A percentile compares a stretch with the other conserved stretches of the same genome.
phyloP scores from a whole-genome alignment of 176 grass and related monocot species.

The Rhynchospora tenuis region DNA sequence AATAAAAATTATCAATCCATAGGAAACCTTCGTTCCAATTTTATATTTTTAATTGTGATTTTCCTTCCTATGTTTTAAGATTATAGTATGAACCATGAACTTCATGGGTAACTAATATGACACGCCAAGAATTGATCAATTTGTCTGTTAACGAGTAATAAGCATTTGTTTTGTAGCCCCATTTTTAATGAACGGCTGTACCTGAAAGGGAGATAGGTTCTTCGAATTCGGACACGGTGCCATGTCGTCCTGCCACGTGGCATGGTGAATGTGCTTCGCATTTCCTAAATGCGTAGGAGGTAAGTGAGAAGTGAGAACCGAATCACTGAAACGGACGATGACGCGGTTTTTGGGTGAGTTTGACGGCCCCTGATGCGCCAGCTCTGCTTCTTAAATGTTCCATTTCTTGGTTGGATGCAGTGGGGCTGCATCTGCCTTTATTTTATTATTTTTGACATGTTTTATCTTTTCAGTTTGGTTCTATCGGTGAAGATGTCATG shows the following conservation, averaged over 20 bases:
- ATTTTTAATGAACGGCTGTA: conserved; percentile 13
- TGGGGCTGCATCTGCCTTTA: neutral
- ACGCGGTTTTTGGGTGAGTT: neutral
- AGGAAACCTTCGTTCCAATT: neutral
- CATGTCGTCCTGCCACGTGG: neutral
- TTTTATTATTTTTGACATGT: neutral
- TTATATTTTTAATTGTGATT: no score
- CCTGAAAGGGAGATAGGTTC: neutral
- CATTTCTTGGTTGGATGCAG: neutral
- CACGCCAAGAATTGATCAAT: neutral
- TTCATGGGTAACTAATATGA: neutral
- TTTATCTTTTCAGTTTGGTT: neutral
- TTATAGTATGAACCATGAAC: neutral
- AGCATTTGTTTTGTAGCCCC: neutral
- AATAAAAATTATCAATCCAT: neutral
- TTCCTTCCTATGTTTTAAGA: neutral
- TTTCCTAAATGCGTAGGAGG: neutral
- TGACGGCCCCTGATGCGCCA: neutral
- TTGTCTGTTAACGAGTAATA: neutral
- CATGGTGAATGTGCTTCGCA: neutral
- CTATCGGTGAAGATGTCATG: neutral
- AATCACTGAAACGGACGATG: neutral
- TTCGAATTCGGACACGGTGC: neutral
- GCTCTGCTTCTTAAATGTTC: conserved; percentile 16
- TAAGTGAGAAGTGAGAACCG: neutral